These are phyloP conservation scores for Lathyrus tuberosus DNA, from an alignment of 306 rosid genomes.

Conservation along the genomic window DNA sequence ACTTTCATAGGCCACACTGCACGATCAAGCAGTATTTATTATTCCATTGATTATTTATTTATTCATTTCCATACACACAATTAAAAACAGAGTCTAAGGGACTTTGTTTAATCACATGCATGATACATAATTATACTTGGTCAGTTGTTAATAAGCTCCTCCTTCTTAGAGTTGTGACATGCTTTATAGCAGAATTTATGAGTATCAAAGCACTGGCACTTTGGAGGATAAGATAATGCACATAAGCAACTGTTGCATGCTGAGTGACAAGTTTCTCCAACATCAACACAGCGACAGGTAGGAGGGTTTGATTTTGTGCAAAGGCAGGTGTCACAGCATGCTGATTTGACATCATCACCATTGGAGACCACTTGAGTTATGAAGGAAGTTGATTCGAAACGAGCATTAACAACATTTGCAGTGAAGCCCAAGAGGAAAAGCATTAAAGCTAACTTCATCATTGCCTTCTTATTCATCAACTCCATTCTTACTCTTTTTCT, in stretches of 20 bases:
- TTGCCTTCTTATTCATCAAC: neutral
- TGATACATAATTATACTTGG: too few relatives aligned
- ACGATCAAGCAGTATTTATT: too few relatives aligned
- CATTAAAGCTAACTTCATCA: neutral
- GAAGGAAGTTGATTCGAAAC: neutral
- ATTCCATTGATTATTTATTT: too few relatives aligned
- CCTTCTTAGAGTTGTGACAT: neutral
- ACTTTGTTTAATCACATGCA: too few relatives aligned
- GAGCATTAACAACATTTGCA: neutral
- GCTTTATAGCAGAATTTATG: neutral
- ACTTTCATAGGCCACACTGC: too few relatives aligned
- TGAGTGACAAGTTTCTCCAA: slow-evolving; percentile 17
- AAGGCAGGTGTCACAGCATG: neutral
- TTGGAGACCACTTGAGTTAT: neutral
- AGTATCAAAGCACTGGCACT: neutral
- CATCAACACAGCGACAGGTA: neutral
- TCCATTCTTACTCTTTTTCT: neutral
- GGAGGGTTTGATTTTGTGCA: slow-evolving; percentile 31
- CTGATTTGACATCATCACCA: neutral
- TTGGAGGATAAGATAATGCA: neutral
- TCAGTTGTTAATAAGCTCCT: too few relatives aligned
- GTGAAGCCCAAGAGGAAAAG: neutral
- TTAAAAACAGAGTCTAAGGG: too few relatives aligned
- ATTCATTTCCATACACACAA: too few relatives aligned
- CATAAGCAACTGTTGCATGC: neutral